These are phyloP conservation scores for Cryomyces minteri DNA, from an alignment of 495 filamentous ascomycete genomes.

Conservation along the genomic window DNA sequence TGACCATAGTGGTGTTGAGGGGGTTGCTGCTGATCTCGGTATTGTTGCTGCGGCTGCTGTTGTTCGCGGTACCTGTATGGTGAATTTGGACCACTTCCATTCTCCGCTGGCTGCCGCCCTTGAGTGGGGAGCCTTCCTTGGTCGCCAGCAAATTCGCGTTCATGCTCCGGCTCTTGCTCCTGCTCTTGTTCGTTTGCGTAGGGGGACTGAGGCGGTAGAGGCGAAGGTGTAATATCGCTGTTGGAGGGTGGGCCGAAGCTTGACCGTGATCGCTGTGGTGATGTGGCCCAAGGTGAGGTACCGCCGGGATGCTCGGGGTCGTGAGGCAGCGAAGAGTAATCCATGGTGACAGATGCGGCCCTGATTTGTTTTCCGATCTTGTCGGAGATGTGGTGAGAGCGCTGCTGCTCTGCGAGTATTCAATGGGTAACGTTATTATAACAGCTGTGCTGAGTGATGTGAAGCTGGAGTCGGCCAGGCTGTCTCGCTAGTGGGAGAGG, in stretches of 20 bases:
- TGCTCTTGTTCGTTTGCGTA: slow-evolving; percentile 18
- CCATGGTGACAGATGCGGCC: slow-evolving; percentile 32
- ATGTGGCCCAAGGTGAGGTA: slow-evolving; percentile 62
- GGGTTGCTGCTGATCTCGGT: slow-evolving; percentile 22
- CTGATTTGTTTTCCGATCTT: too few species aligned
- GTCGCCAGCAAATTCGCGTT: not conserved
- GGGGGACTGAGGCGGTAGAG: slow-evolving; percentile 23
- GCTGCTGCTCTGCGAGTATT: too few species aligned
- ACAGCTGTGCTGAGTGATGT: too few species aligned
- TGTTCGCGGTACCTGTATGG: not conserved
- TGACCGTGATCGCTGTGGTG: slow-evolving; percentile 43
- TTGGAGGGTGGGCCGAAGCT: slow-evolving; percentile 29
- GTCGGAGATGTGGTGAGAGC: too few species aligned
- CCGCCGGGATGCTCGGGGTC: slow-evolving; percentile 55
- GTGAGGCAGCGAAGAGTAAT: slow-evolving; percentile 60
- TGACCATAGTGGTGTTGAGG: slow-evolving; percentile 20
- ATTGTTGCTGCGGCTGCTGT: slow-evolving; percentile 24
- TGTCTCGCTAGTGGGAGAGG: too few species aligned
- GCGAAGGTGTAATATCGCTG: slow-evolving; percentile 38
- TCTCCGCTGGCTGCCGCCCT: not conserved
- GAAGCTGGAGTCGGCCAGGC: too few species aligned
- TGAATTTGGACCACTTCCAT: not conserved
- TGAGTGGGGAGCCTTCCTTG: not conserved
- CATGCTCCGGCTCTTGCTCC: not conserved
- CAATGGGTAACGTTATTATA: too few species aligned